These are phyloP conservation scores for Fusarium buharicum DNA, from an alignment of 2,329 filamentous ascomycete genomes.

Conservation along the genomic window DNA sequence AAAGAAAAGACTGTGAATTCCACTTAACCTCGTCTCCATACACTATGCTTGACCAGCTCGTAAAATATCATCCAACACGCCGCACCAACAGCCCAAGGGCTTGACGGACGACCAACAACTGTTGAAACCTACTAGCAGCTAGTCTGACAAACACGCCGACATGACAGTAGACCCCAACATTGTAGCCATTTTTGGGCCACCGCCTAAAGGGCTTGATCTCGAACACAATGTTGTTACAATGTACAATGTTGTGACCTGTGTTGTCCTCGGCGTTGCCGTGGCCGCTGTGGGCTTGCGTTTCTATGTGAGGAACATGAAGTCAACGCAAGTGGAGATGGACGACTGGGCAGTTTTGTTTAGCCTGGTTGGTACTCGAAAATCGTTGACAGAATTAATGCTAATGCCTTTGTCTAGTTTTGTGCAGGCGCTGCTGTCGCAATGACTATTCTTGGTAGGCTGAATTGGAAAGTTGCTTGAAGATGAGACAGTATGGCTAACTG, in stretches of 20 bases:
- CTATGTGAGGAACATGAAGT: conserved; percentile 26
- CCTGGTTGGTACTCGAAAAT: neutral
- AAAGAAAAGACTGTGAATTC: neutral
- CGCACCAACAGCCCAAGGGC: neutral
- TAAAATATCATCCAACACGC: conserved; percentile 8
- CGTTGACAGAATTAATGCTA: rapidly evolving
- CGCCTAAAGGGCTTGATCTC: conserved; percentile 8
- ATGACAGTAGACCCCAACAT: conserved; percentile 10
- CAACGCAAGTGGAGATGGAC: conserved; percentile 8
- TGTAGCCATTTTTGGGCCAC: conserved; percentile 17
- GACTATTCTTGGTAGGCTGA: neutral
- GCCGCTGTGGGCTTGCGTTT: conserved; percentile 4
- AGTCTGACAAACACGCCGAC: neutral
- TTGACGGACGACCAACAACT: neutral
- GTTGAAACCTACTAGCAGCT: neutral
- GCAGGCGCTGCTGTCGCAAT: conserved; percentile 4
- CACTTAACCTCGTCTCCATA: neutral
- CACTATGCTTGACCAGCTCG: neutral
- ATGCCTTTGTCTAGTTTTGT: neutral
- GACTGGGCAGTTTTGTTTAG: conserved; percentile 19
- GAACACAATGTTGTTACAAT: neutral
- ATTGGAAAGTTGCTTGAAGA: rapidly evolving
- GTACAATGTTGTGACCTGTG: conserved; percentile 10
- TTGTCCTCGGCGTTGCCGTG: conserved; percentile 1
- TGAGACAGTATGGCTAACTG: neutral